Base-by-base conservation (phyloP, 768 basidiomycete genomes). In the Clitopilus hobsonii region DNA sequence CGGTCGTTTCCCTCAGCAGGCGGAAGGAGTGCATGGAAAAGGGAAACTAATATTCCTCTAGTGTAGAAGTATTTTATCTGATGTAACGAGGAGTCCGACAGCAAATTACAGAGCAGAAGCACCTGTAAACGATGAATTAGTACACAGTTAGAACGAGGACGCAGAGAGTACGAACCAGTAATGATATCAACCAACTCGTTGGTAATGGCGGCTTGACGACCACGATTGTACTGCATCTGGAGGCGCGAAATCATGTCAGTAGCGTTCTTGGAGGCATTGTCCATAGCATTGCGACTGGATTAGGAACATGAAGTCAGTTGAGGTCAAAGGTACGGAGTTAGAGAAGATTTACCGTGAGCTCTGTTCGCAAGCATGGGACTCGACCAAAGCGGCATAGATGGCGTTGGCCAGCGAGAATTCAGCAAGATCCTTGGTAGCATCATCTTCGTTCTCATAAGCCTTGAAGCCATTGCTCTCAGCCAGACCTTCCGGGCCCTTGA, bases 191-290 rank as follows among this genome's bases (percentile, higher is more conserved):
- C 89, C 66, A 93, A 76, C 75, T 96, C 93, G 76, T 94, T 96
- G 58, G 94, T 98, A 67, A 98, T 98, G 61, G 94, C 88, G 60
- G 94, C 94, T 78, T 98, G 94, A 68, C 94, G 91, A 80, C 95
- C 94, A 83, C 94, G 91, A 71, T 98, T 98, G 83, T 95, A 98
- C 72, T 96, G 82, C 88, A 97, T 89, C 71, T 89, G 89, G 50
- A 98, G 80, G 45, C 77, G 71, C 57, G 72, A 72, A 66, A 98
- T 96, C 94, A 98, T 97, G 74, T 95, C 94, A 28, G 74, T 76
- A 55, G 97, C 97, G 72, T 99, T 98, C 86, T 99, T 99, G 61
- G 95, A 94, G 49, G 96, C 96, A 67, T 94, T 98, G 84, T 98
- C 97, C 97, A 99, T 99, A 66, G 97, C 97, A 63, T 96, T 98